Evolutionary conservation across 768 basidiomycete genomes (phyloP).

Genomic region (Porpolomopsis calyptriformis): DNA sequence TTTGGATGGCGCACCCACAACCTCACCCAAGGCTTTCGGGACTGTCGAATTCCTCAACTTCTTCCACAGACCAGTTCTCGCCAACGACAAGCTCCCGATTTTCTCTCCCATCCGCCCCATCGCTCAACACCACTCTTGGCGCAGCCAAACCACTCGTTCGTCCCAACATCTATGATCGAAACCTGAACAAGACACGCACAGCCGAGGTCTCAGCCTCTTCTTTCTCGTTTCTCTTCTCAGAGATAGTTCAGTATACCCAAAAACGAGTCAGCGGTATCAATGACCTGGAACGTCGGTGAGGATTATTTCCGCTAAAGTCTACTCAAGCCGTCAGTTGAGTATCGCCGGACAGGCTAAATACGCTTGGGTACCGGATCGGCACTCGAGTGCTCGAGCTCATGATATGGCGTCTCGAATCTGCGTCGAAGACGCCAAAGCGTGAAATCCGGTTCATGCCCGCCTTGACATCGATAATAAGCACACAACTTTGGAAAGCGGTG

Average conservation of each 20-base stretch:
- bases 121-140: slow-evolving; percentile 32
- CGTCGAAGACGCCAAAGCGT: slow-evolving; percentile 83
- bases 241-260: slow-evolving; percentile 93
- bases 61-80: slow-evolving; percentile 39
- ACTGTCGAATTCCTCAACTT: slow-evolving; percentile 50
- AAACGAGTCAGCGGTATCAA: slow-evolving; percentile 90
- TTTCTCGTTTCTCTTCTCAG: slow-evolving; percentile 86
- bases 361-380: slow-evolving; percentile 88
- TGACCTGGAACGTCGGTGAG: slow-evolving; percentile 84
- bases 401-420: slow-evolving; percentile 66
- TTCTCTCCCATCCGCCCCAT: slow-evolving; percentile 52
- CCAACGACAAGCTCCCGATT: slow-evolving; percentile 59
- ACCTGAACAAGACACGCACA: slow-evolving; percentile 75
- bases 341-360: slow-evolving; percentile 56
- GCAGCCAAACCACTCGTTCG: slow-evolving; percentile 32
- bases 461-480: slow-evolving; percentile 89
- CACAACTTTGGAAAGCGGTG: slow-evolving; percentile 88
- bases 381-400: slow-evolving; percentile 78
- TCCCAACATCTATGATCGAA: slow-evolving; percentile 82
- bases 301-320: background rate
- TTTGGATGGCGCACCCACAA: slow-evolving; percentile 50
- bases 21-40: slow-evolving; percentile 60
- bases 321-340: slow-evolving; percentile 3
- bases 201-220: slow-evolving; percentile 77
- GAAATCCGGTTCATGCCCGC: slow-evolving; percentile 86